Base-by-base conservation (phyloP, 345 rosid species). In the Moricandia arvensis region DNA sequence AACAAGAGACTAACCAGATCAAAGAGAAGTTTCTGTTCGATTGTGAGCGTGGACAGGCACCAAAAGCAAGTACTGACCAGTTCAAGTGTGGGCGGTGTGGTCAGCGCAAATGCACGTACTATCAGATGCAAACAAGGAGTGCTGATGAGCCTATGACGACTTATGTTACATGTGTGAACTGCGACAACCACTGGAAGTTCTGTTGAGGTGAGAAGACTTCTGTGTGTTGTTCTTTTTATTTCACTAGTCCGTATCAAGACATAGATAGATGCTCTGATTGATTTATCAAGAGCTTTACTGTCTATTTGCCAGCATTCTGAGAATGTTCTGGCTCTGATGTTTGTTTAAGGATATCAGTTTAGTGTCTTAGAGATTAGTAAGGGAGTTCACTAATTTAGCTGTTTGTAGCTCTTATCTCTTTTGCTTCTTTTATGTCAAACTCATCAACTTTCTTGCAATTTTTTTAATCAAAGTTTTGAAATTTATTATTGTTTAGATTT, bases 111-210 rank as follows among this genome's bases (percentile, higher is more conserved):
- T 81, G 86, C 77, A 90, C 99, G 13, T 92, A 90, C 79, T 79
- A 90, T 85, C 99, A 95, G 82, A 85, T 95, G 99, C 99, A 95
- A 80, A 90, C 99, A 2, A 90, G 97, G 88, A 95, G 98, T 85
- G 98, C 99, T 4, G 99, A 95, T 83, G 99, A 95, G 82, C 99
- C 99, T 16, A 95, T 95, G 98, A 92, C 99, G 8, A 95, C 99
- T 16, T 95, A 87, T 47, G 99, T 95, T 15, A 95, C 98, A 1
- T 92, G 98, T 73, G 93, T 85, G 18, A 86, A 84, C 88, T 95
- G 99, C 85, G 81, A 83, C 83, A 84, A 92, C 57, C 98, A 63
- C 64, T 92, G 97, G 97, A 95, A 95, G 75, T 95, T 95, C 87
- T 95, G 99, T 82, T 90, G 74, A 73, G 61, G 66, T 10, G 73